Base-by-base conservation (phyloP, 2,329 filamentous ascomycete genomes). In the Trichoderma harzianum region DNA sequence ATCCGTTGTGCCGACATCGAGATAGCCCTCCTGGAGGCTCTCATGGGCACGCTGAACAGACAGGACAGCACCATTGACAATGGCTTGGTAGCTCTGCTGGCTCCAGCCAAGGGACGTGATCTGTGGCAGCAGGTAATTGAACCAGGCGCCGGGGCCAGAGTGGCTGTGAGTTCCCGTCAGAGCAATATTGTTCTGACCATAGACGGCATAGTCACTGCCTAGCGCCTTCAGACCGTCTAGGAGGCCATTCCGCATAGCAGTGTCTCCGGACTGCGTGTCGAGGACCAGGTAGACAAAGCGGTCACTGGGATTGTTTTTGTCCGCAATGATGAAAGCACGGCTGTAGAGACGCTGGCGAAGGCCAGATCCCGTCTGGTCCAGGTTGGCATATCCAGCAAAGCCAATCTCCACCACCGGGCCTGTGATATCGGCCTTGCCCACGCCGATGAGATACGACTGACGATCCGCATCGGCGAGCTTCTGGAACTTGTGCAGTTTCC, bases 151-250 rank as follows among this genome's bases (percentile, higher is more conserved):
- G 0, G 95, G 95, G 0, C 95, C 95, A 28, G 94, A 91, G 82
- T 98, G 95, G 30, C 93, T 96, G 80, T 98, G 95, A 0, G 95
- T 98, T 69, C 95, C 95, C 0, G 94, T 97, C 26, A 98, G 88
- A 39, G 95, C 95, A 43, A 98, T 83, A 78, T 97, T 98, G 76
- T 92, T 87, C 77, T 92, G 88, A 61, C 87, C 89, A 81, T 98
- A 98, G 32, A 91, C 82, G 1, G 88, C 84, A 79, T 95, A 97
- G 3, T 92, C 90, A 18, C 85, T 80, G 0, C 95, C 95, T 8
- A 97, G 83, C 0, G 83, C 85, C 51, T 86, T 84, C 10, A 98
- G 84, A 1, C 89, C 92, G 69, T 95, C 87, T 12, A 98, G 82
- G 61, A 98, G 94, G n/a, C 95, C 95, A 80, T 94, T 90, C 16